Conservation (phyloP, 1,284 basidiomycete genomes). For the Sanghuangporus sanghuang region DNA sequence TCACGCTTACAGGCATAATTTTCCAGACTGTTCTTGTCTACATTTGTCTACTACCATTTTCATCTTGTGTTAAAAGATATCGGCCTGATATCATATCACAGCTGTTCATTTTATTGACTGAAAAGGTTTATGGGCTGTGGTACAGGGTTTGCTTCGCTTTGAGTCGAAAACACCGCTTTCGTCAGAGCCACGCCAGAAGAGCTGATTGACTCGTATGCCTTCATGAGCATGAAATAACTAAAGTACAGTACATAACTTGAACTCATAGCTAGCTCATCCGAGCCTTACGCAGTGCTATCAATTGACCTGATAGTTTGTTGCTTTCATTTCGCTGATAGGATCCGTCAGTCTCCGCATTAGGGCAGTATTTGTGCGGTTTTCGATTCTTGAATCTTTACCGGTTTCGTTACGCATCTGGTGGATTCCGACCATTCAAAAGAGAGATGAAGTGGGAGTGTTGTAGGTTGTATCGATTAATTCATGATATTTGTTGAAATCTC, state of each 20-base stretch:
- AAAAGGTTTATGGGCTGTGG: background rate
- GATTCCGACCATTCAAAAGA: too few relatives aligned
- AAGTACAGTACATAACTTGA: background rate
- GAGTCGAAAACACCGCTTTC: background rate
- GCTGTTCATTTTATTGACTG: background rate
- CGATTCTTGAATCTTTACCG: too few relatives aligned
- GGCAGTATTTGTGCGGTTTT: too few relatives aligned
- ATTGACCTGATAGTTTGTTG: background rate
- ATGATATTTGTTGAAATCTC: too few relatives aligned
- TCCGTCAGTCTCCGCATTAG: too few relatives aligned
- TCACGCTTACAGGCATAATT: background rate
- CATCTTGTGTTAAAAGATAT: background rate
- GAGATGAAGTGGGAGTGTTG: too few relatives aligned
- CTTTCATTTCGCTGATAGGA: too few relatives aligned
- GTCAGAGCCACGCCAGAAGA: background rate
- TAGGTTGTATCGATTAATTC: too few relatives aligned
- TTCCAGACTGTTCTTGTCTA: slow-evolving; percentile 3
- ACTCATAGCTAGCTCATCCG: background rate
- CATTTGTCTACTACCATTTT: background rate
- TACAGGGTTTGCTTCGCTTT: background rate
- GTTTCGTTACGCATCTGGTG: too few relatives aligned
- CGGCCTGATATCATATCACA: background rate
- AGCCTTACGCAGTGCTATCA: background rate
- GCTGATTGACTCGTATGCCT: background rate
- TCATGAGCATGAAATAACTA: too few relatives aligned